Base-by-base conservation (phyloP, 257 asterid genomes). In the Solanum megistacrolobum region DNA sequence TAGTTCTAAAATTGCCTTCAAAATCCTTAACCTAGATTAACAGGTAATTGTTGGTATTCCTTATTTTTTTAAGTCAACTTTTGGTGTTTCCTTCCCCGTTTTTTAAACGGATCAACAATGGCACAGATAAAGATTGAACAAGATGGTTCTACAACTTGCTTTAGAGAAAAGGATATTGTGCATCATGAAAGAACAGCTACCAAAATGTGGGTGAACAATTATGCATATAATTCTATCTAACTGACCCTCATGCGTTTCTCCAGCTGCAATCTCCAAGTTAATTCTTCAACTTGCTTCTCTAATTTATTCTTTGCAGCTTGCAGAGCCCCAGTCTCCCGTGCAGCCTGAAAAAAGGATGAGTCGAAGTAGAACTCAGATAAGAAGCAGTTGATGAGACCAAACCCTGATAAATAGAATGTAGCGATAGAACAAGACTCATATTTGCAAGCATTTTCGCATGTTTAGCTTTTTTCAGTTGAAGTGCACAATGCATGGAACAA, bases 281-380 rank as follows among this genome's bases (percentile, higher is more conserved):
- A 89, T 89, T 97, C 99, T 91, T 97, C 99, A 89, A 97, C 99
- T 93, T 96, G 98, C 95, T 97, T 97, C 97, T 97, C 99, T 88
- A 97, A 92, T 90, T 97, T 97, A 91, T 95, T 97, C 93, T 97
- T 97, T 89, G 99, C 99, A 91, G 99, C 99, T 93, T 97, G 98
- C 71, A 97, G 96, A 89, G 99, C 99, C 88, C 99, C 99, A 65
- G 99, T 97, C 93, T 97, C 99, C 91, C 93, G 92, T 25, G 99
- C 99, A 88, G 99, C 99, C 99, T 97, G 93, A 69, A 27, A 72
- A 27, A 65, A 68, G 66, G 88, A 75, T 23, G 65, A 27, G 34
- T 52, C 72, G 36, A 35, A 38, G 82, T 13, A 84, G 60, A 86
- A 46, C 43, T 48, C 86, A 82, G 11, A 52, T 82, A 52, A 48